Evolutionary conservation across 2,329 filamentous ascomycete species (phyloP), one percentile per base, ranked within the genome.

Genomic region (Pseudogymnoascus sp.): DNA sequence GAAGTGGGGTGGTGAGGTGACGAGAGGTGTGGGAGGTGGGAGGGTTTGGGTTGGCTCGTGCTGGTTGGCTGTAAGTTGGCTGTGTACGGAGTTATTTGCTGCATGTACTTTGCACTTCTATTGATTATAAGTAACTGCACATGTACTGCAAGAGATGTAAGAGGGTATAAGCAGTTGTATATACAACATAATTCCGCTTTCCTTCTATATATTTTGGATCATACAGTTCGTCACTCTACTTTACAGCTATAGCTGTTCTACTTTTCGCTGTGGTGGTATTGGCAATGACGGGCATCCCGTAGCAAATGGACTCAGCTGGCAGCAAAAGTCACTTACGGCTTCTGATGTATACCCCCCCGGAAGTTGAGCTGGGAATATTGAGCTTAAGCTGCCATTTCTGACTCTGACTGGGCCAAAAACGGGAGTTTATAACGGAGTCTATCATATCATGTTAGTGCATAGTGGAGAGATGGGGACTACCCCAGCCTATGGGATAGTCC

Each of bases 41-140:
- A 55, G 48, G 48, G 48, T 55, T 55, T 55, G 48, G 48, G 48
- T 55, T 55, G 48, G 48, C 29, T 55, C 48, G 48, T 55, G 48
- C 48, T 33, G 44, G 44, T 55, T 55, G 44, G 44, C 27, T 55
- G 44, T 55, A 55, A 15, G 48, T 35, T 55, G 48, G 15, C 29
- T 55, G 48, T 13, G 29, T 55, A 13, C 15, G 3, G 17, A 41
- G 44, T 17, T 55, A 51, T 51, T 51, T 31, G 44, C 27, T 51
- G 48, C 29, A 55, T 55, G 48, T 55, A 55, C 21, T 27, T 5
- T 35, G 8, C 35, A 55, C 29, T 55, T 55, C 48, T 55, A 55
- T 55, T 33, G 29, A 55, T 55, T 55, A 29, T 35, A 55, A 17
- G 27, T 21, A 55, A 35, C 48, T 55, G 29, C 29, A 17, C 27